Percentiles rank a stretch among this genome's conserved stretches.
These are phyloP conservation scores for Lupinus albus DNA, from an alignment of 306 rosid species.

Conservation along the genomic window DNA sequence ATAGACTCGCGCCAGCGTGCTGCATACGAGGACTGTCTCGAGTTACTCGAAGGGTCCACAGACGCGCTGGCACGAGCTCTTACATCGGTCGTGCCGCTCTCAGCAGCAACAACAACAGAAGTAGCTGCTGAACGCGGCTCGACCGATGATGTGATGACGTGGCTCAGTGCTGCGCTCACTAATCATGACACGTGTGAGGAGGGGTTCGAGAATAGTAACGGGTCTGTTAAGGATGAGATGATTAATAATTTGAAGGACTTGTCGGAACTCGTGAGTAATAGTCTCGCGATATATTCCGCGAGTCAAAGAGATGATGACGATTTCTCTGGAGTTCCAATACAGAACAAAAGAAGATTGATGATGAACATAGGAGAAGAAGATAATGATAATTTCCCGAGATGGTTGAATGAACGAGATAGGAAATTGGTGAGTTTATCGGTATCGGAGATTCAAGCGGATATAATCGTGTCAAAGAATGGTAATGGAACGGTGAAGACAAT, in stretches of 20 bases:
- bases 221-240: constrained; percentile 58
- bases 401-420: constrained; percentile 72
- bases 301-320: constrained; percentile 39
- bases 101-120: neutral
- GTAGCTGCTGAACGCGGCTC: constrained; percentile 8
- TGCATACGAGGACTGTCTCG: constrained; percentile 79
- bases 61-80: constrained; percentile 60
- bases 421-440: constrained; percentile 59
- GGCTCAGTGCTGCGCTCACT: constrained; percentile 85
- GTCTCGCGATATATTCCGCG: constrained; percentile 69
- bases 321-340: constrained; percentile 75
- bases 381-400: constrained; percentile 56
- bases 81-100: constrained; percentile 35
- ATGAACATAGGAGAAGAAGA: constrained; percentile 33
- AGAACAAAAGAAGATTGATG: constrained; percentile 65
- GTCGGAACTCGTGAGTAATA: constrained; percentile 76
- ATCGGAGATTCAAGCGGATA: constrained; percentile 69
- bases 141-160: constrained; percentile 67
- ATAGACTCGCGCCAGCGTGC: constrained; percentile 42
- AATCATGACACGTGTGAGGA: constrained; percentile 90
- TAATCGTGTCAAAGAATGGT: constrained; percentile 66
- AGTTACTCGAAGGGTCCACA: constrained; percentile 67
- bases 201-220: constrained; percentile 55
- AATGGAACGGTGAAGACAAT: constrained; percentile 64
- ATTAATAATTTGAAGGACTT: constrained; percentile 54